These are phyloP conservation scores for Globisporangium yorkense DNA, from an alignment of 352 stramenopile genomes.

Conservation along the genomic window DNA sequence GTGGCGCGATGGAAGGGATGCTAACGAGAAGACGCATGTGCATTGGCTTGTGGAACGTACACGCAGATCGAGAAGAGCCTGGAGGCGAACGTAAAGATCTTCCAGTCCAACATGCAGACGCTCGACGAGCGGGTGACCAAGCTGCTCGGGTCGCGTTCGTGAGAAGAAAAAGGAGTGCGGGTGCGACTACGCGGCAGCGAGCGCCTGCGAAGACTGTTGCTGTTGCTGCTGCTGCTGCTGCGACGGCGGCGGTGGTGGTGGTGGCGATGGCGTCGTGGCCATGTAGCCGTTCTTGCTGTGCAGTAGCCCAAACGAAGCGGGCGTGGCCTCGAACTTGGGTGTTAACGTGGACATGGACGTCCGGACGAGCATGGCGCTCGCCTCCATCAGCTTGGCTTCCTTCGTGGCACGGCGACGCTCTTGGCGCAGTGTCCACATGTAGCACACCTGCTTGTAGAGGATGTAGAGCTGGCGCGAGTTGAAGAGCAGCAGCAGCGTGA, in stretches of 20 bases:
- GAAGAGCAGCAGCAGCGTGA: constrained; percentile 60
- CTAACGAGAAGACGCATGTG: background rate
- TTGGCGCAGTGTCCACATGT: constrained; percentile 45
- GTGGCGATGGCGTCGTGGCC: constrained; percentile 13
- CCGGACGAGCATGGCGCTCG: constrained; percentile 23
- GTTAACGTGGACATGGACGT: constrained; percentile 32
- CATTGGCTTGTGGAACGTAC: background rate
- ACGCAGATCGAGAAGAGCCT: constrained; percentile 71
- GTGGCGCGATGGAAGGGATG: background rate
- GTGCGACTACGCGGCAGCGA: constrained; percentile 12
- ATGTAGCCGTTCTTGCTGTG: constrained; percentile 33
- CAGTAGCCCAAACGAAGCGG: constrained; percentile 20
- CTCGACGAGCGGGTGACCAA: constrained; percentile 69
- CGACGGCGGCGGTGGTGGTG: too few relatives aligned
- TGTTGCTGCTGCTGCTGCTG: background rate
- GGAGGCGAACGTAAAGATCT: constrained; percentile 66
- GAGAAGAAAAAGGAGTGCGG: constrained; percentile 13
- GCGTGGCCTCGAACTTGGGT: constrained; percentile 25
- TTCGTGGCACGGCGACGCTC: constrained; percentile 25
- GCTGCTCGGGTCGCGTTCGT: constrained; percentile 22
- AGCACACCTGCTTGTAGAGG: constrained; percentile 71
- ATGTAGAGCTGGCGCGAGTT: constrained; percentile 76
- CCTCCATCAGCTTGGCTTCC: constrained; percentile 16
- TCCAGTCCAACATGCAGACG: constrained; percentile 69
- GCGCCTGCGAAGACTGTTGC: background rate